Evolutionary conservation across 2,329 filamentous ascomycete genomes (phyloP), one percentile per base, ranked within the genome.

Genomic region (Penicillium sclerotigenum): DNA sequence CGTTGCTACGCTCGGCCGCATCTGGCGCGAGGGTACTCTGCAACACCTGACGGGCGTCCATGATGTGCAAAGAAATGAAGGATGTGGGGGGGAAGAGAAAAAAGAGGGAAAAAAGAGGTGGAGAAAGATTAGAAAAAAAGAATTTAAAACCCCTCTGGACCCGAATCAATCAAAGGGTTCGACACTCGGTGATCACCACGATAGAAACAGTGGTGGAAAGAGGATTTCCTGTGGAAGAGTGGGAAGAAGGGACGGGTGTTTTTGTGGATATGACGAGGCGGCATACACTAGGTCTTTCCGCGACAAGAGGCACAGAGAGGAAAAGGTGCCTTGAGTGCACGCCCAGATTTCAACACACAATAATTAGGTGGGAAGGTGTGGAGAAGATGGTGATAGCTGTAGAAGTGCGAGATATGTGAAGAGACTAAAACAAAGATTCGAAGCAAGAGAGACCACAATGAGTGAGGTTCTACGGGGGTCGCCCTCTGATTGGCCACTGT

Each of bases 41-140:
- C 82, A 99, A 89, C 81, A 99, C 93, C 81, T 91, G 88, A 82
- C 93, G 96, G 82, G 97, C 95, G 81, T 97, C 91, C 89, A 95
- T 92, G 81, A 85, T 91, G 69, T 67, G 65, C 52, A 63, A 58
- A 63, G 55, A 58, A 59, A 48, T 62, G 64, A 56, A 60, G 57
- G 56, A 52, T 56, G 56, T 57, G 60, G 59, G 63, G 54, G 53
- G 48, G 52, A 59, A 59, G 54, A 57, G 59, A 59, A 51, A 51
- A 56, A 55, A 34, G 38, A 40, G 53, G 55, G 45, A 49, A 59
- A 59, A 53, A 53, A 60, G 40, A 58, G 48, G 55, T 64, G 49
- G 55, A 62, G 46, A 60, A 61, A 61, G 59, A 53, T 57, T 57
- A 57, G 53, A 57, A 57, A 52, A 47, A 54, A 61, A 56, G 34